Conservation (phyloP, 2,329 filamentous ascomycete genomes). For the Penicillium sumatraense region DNA sequence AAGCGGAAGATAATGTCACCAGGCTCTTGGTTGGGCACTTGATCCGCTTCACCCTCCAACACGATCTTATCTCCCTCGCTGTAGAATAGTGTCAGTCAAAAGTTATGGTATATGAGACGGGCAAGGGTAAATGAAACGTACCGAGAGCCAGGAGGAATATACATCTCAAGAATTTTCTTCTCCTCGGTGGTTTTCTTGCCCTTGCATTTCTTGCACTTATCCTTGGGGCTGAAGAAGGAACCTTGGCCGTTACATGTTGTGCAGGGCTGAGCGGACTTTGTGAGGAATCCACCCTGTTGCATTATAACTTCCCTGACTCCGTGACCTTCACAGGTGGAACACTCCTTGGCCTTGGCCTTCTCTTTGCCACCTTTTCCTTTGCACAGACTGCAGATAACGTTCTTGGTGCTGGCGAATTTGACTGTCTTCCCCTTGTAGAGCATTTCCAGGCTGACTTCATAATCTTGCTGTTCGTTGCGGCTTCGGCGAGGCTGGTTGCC, state of each 20-base stretch:
- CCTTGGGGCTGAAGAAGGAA: slow-evolving; percentile 89
- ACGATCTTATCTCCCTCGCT: slow-evolving; percentile 84
- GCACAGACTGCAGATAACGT: slow-evolving; percentile 84
- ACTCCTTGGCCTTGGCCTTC: slow-evolving; percentile 81
- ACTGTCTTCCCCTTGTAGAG: slow-evolving; percentile 98
- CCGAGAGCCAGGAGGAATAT: slow-evolving; percentile 85
- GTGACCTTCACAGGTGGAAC: slow-evolving; percentile 80
- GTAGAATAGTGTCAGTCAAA: slow-evolving; percentile 15
- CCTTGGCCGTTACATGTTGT: slow-evolving; percentile 85
- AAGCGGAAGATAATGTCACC: slow-evolving; percentile 93
- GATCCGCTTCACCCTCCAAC: slow-evolving; percentile 91
- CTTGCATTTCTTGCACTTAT: slow-evolving; percentile 99
- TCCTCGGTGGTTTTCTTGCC: slow-evolving; percentile 83
- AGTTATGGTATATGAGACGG: not conserved
- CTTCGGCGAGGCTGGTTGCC: slow-evolving; percentile 64
- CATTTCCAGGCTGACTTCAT: slow-evolving; percentile 90
- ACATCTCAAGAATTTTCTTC: slow-evolving; percentile 94
- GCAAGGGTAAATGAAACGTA: slow-evolving; percentile 35
- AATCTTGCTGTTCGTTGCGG: slow-evolving; percentile 84
- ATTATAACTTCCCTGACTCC: slow-evolving; percentile 78
- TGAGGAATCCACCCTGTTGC: slow-evolving; percentile 83
- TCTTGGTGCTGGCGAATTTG: slow-evolving; percentile 94
- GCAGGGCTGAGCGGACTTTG: slow-evolving; percentile 78
- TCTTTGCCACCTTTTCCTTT: slow-evolving; percentile 90
- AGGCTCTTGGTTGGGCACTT: slow-evolving; percentile 83